Conservation (phyloP, 331 rosid species). For the Malus hybrid region DNA sequence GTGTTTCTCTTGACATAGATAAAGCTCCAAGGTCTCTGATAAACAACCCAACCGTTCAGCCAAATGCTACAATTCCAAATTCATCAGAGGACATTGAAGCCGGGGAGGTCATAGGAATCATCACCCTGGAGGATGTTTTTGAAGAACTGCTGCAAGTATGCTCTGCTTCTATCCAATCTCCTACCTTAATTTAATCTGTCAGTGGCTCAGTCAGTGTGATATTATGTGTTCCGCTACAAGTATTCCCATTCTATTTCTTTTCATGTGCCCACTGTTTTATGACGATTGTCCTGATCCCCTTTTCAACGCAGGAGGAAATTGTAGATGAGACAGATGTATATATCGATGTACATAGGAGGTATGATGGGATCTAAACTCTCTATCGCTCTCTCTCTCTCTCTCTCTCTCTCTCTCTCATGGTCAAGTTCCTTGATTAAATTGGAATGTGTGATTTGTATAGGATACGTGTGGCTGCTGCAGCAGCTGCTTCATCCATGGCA, state of each 20-base stretch:
- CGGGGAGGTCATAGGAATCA: slow-evolving; percentile 41
- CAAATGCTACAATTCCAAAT: slow-evolving; percentile 8
- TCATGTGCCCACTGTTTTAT: neutral
- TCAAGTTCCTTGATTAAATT: neutral
- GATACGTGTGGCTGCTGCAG: slow-evolving; percentile 50
- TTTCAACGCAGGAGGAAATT: slow-evolving; percentile 34
- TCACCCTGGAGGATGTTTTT: slow-evolving; percentile 46
- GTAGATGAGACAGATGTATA: slow-evolving; percentile 47
- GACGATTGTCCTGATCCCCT: neutral
- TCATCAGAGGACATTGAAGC: slow-evolving; percentile 33
- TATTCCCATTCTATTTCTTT: neutral
- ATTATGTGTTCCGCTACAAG: neutral
- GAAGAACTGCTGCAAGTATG: slow-evolving; percentile 46
- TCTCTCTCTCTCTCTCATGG: neutral
- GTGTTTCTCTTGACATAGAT: slow-evolving; percentile 17
- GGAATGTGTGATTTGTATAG: slow-evolving; percentile 7
- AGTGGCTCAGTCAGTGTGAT: neutral
- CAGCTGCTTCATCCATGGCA: slow-evolving; percentile 52
- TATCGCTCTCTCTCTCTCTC: neutral
- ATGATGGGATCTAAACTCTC: neutral
- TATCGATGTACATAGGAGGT: slow-evolving; percentile 36
- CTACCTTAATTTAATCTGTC: neutral
- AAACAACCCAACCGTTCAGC: slow-evolving; percentile 16
- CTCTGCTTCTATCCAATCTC: neutral
- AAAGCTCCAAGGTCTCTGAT: slow-evolving; percentile 15